Evolutionary conservation across 257 asterid genomes (phyloP), one percentile per base, ranked within the genome.

Genomic region (Ballota nigra): DNA sequence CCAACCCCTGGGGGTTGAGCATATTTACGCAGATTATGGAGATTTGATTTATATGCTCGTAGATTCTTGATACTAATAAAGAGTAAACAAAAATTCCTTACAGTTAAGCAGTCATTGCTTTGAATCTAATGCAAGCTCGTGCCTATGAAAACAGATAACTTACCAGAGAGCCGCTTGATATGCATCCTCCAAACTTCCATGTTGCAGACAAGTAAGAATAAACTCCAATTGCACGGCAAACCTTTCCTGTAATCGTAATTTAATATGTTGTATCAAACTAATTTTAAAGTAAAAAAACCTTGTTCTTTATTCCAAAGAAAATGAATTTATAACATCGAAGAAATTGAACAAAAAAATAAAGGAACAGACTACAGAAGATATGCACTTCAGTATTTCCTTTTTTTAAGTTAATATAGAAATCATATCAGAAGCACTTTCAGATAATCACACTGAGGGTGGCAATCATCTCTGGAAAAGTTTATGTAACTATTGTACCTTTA

Each of bases 191-290:
- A 36, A 43, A 56, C 57, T 75, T 75, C 92, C 90, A 24, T 49
- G 77, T 63, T 73, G 83, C 43, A 94, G 83, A 76, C 85, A 82
- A 74, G 75, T 74, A 73, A 89, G 77, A 66, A 87, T 86, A 69
- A 53, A 73, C 79, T 94, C 99, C 78, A 84, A 59, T 64, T 75
- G 95, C 67, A 87, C 88, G 4, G 88, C 83, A 80, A 85, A 78
- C 68, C 82, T 83, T 57, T 84, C 83, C 99, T 91, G 91, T 73
- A 75, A 41, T 38, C 68, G 57, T 43, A 77, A 68, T 65, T 74
- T n/a, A 66, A 68, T 34, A 49, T 49, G 15, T 22, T 43, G 28
- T 19, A 41, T 75, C 28, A 53, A 66, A 72, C 38, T 41, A 38
- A 52, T 20, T 70, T 61, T 18, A 51, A 34, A 47, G 68, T 49